These are phyloP conservation scores for Urochloa ruziziensis DNA, from an alignment of 176 grass and related monocot genomes.

Conservation along the genomic window DNA sequence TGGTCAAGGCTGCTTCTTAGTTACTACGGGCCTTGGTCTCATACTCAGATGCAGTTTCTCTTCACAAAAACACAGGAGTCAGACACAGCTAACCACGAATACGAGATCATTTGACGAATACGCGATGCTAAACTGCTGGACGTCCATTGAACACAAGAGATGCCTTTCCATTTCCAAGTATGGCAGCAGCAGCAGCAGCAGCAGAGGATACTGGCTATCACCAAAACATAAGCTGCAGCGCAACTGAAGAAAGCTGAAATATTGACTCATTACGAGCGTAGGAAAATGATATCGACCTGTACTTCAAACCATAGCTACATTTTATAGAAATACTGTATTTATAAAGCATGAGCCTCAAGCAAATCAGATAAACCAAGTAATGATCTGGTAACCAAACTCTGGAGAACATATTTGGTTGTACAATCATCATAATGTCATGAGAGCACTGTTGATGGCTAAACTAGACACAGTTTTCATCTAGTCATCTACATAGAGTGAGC, in stretches of 20 bases:
- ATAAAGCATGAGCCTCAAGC: not conserved
- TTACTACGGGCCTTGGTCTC: not conserved
- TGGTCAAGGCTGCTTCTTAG: not conserved
- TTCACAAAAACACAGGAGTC: too few species aligned
- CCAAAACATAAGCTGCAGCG: not conserved
- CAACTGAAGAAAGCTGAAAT: not conserved
- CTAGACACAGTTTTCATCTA: not conserved
- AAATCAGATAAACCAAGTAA: not conserved
- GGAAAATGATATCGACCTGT: not conserved
- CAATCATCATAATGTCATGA: not conserved
- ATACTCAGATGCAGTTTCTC: too few species aligned
- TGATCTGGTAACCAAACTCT: not conserved
- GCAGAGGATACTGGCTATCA: not conserved
- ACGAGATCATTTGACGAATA: not conserved
- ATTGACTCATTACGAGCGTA: not conserved
- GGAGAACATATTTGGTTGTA: not conserved
- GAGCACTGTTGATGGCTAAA: not conserved
- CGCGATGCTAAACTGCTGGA: not conserved
- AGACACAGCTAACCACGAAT: not conserved
- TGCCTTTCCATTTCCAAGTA: not conserved
- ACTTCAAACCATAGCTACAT: not conserved
- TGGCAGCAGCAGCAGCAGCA: not conserved
- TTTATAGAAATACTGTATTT: constrained; percentile 9
- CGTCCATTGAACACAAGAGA: not conserved
- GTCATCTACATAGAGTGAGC: not conserved